Base-by-base conservation (phyloP, 306 rosid species). In the Vigna trinervia region DNA sequence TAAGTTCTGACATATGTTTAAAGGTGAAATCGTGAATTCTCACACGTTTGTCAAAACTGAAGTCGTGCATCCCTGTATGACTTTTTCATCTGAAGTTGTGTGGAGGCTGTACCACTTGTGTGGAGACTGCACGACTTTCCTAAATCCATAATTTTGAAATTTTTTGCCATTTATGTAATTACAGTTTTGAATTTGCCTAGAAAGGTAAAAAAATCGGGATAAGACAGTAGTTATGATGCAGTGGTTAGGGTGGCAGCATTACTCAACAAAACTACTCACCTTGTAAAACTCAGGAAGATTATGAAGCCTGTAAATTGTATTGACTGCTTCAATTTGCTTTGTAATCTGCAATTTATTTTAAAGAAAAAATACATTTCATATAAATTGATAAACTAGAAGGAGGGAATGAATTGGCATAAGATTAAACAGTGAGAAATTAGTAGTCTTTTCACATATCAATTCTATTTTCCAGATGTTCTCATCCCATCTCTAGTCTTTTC, bases 271-370 rank as follows among this genome's bases (percentile, higher is more conserved):
- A 56, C 87, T 62, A 66, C 90, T 62, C 51, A 89, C 97, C 93
- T 92, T 80, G 77, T 95, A 90, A 84, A 92, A 95, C 71, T 92
- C 96, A 36, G 97, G 98, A 79, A 95, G 97, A 82, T 87, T 92
- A 71, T 95, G 98, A 80, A 95, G 88, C 86, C 84, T 95, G 83
- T 92, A 95, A 83, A 89, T 84, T 61, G 88, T 88, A 82, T 95
- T 89, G 59, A 89, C 92, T 52, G 74, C 74, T 85, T 88, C 88
- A 87, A 95, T 90, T 85, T 89, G 97, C 82, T 81, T 90, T 61
- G 41, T 84, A 77, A 90, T 92, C 97, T 95, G 97, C 79, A 90
- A 82, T 11, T 63, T 53, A 70, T 74, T 20, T 70, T 73, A 62
- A 73, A 81, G 46, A 4, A 56, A 30, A 4, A 28, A 70, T 41